These are phyloP conservation scores for Cnidoscolus chayamansa DNA, from an alignment of 441 rosid genomes.

Conservation along the genomic window DNA sequence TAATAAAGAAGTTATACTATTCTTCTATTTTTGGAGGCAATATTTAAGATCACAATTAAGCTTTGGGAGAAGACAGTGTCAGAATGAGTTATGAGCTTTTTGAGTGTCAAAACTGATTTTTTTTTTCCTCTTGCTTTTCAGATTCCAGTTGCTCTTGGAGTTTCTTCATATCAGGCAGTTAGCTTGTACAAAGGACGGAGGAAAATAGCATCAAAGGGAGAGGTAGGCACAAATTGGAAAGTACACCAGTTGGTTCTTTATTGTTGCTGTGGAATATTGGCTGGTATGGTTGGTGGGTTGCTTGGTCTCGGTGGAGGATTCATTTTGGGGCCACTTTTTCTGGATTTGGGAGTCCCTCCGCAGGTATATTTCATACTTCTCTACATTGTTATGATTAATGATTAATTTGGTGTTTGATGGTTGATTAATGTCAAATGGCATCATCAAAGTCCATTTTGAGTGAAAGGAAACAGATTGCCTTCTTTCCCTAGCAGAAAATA, in stretches of 20 bases:
- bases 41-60: neutral
- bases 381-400: neutral
- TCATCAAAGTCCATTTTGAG: neutral
- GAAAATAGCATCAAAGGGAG: conserved; percentile 50
- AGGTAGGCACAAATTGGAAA: conserved; percentile 32
- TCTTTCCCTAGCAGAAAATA: neutral
- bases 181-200: conserved; percentile 44
- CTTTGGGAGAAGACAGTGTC: neutral
- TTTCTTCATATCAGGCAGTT: conserved; percentile 44
- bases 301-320: conserved; percentile 74
- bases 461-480: neutral
- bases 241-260: conserved; percentile 44
- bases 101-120: neutral
- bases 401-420: neutral
- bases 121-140: conserved; percentile 17
- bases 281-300: conserved; percentile 57
- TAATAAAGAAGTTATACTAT: neutral
- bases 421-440: neutral
- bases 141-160: conserved; percentile 56
- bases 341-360: conserved; percentile 65
- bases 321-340: conserved; percentile 61
- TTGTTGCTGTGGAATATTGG: conserved; percentile 41
- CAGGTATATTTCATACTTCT: conserved; percentile 36
- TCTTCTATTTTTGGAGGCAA: too few species aligned
- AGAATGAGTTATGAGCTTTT: neutral